phyloP scores from a whole-genome alignment of 2,329 filamentous ascomycete species.

The Fusarium decemcellulare region DNA sequence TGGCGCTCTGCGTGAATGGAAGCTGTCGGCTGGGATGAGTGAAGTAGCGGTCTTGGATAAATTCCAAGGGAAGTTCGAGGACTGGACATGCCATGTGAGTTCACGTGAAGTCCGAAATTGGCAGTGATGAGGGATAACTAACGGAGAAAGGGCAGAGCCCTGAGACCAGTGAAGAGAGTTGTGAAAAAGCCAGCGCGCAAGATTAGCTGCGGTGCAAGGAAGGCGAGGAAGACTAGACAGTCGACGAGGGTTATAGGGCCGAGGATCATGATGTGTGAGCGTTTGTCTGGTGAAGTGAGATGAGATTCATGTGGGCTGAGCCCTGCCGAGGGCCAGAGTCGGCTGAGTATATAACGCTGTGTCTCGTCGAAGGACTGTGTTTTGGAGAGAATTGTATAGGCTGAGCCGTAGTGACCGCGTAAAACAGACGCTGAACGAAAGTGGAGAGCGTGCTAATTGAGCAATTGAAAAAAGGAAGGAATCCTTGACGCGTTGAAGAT shows the following conservation, averaged over 20 bases:
- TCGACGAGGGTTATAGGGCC: constrained; percentile 82
- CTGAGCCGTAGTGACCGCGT: neutral
- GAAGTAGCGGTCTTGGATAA: constrained; percentile 51
- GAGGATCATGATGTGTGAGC: constrained; percentile 74
- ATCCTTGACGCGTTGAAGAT: constrained; percentile 36
- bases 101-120: constrained; percentile 8
- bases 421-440: neutral
- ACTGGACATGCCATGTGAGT: constrained; percentile 43
- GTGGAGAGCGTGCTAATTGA: constrained; percentile 13
- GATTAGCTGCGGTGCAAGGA: constrained; percentile 80
- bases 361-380: neutral
- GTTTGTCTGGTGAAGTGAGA: constrained; percentile 15
- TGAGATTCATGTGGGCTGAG: constrained; percentile 23
- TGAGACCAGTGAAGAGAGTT: constrained; percentile 70
- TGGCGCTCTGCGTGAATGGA: constrained; percentile 78
- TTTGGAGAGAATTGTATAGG: neutral
- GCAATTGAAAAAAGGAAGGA: constrained; percentile 15
- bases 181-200: constrained; percentile 74
- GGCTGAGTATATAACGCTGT: neutral
- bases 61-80: constrained; percentile 47
- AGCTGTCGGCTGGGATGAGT: constrained; percentile 53
- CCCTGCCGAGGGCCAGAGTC: constrained; percentile 1
- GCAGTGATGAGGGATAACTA: constrained; percentile 41
- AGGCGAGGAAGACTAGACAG: constrained; percentile 79
- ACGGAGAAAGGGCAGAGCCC: constrained; percentile 80